These are phyloP conservation scores for Epichloe glyceriae DNA, from an alignment of 2,329 filamentous ascomycete species.

Conservation along the genomic window DNA sequence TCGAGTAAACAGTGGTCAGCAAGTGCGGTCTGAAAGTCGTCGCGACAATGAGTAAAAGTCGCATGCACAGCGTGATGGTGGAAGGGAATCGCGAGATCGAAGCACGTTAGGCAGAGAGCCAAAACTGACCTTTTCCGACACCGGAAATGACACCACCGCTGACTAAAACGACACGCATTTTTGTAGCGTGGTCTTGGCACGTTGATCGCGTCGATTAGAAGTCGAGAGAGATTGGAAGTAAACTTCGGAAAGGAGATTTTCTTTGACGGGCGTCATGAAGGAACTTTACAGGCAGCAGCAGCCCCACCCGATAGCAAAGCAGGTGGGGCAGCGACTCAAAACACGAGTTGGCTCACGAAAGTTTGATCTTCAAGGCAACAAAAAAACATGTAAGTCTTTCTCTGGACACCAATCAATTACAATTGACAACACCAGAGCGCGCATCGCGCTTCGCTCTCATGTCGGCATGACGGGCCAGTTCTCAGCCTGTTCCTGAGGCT, in stretches of 20 bases:
- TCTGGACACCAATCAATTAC: too few relatives aligned
- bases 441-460: too few relatives aligned
- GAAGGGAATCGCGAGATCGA: background rate
- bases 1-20: background rate
- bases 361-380: background rate
- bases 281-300: background rate
- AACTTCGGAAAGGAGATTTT: background rate
- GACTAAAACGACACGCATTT: slow-evolving; percentile 18
- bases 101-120: background rate
- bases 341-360: background rate
- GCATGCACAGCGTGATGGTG: background rate
- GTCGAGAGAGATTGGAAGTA: background rate
- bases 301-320: background rate
- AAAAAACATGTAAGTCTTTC: background rate
- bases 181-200: background rate
- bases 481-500: too few relatives aligned
- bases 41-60: background rate
- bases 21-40: background rate
- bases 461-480: too few relatives aligned
- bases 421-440: too few relatives aligned
- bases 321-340: background rate
- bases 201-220: background rate
- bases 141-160: slow-evolving; percentile 40
- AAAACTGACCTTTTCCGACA: slow-evolving; percentile 41
- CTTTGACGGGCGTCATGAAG: background rate